Conservation (phyloP, 352 stramenopile genomes). For the Globisporangium cystogenes region DNA sequence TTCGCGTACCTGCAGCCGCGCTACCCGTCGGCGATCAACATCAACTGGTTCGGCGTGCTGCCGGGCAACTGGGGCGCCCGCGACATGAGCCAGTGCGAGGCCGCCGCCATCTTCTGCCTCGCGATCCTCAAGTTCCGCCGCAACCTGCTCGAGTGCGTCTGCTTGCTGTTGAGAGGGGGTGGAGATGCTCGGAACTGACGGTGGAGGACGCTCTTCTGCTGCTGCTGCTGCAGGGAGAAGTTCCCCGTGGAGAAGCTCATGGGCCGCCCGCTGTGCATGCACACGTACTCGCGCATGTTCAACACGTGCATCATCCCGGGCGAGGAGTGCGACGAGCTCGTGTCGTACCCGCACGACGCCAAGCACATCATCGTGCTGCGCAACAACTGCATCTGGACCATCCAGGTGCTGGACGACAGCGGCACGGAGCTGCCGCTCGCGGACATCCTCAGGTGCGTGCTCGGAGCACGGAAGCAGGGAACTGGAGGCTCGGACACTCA, state of each 20-base stretch:
- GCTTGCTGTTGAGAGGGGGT: neutral
- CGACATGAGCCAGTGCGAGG: conserved; percentile 90
- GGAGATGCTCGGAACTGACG: neutral
- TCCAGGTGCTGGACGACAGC: conserved; percentile 75
- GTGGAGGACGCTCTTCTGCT: conserved; percentile 3
- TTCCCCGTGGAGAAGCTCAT: conserved; percentile 93
- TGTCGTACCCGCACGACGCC: conserved; percentile 85
- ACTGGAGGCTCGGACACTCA: neutral
- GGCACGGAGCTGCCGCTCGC: conserved; percentile 65
- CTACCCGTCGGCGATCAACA: conserved; percentile 95
- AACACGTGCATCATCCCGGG: conserved; percentile 95
- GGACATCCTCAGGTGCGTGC: conserved; percentile 56
- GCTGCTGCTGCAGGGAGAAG: conserved; percentile 52
- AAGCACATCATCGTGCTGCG: conserved; percentile 92
- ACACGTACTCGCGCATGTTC: conserved; percentile 94
- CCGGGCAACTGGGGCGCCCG: conserved; percentile 88
- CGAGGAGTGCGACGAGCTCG: conserved; percentile 82
- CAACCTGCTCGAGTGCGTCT: conserved; percentile 76
- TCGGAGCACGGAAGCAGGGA: no score
- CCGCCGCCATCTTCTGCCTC: conserved; percentile 80
- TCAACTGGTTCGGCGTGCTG: conserved; percentile 98
- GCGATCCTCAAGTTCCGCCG: conserved; percentile 91
- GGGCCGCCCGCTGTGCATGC: conserved; percentile 91
- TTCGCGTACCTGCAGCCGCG: conserved; percentile 93
- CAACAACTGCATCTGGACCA: conserved; percentile 88